phyloP scores from a whole-genome alignment of 352 stramenopile genomes.

The Phytophthora agathidicida region DNA sequence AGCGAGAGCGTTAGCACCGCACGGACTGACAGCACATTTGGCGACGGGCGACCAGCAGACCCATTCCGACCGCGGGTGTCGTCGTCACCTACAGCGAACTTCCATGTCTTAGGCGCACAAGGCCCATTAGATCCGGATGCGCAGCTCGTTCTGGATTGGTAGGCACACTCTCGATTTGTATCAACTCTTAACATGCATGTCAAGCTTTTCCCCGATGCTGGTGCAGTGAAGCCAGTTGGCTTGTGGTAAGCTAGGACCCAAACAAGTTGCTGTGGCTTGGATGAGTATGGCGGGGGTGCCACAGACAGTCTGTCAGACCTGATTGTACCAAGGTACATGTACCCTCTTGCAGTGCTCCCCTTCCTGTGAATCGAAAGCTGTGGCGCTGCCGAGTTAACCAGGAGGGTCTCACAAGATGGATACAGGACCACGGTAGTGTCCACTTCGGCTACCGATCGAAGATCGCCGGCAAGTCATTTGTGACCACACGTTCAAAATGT shows the following conservation, averaged over 20 bases:
- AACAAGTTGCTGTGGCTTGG: not conserved
- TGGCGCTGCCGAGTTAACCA: not conserved
- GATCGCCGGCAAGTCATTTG: no score
- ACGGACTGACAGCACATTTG: conserved; percentile 5
- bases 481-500: no score
- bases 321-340: not conserved
- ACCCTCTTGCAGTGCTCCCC: not conserved
- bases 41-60: conserved; percentile 14
- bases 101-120: conserved; percentile 9
- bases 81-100: conserved; percentile 10
- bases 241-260: no score
- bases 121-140: conserved; percentile 13
- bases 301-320: not conserved
- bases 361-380: not conserved
- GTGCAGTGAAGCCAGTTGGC: not conserved
- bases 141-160: conserved; percentile 31
- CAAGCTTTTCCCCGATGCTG: not conserved
- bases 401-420: not conserved
- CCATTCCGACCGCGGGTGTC: conserved; percentile 27
- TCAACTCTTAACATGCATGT: conserved; percentile 12
- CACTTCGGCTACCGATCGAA: no score
- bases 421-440: not conserved
- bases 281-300: not conserved
- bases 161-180: not conserved
- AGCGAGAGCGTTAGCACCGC: conserved; percentile 16